Base-by-base conservation (phyloP, 192 early-diverging fungal genomes). In the Endogone sp. region DNA sequence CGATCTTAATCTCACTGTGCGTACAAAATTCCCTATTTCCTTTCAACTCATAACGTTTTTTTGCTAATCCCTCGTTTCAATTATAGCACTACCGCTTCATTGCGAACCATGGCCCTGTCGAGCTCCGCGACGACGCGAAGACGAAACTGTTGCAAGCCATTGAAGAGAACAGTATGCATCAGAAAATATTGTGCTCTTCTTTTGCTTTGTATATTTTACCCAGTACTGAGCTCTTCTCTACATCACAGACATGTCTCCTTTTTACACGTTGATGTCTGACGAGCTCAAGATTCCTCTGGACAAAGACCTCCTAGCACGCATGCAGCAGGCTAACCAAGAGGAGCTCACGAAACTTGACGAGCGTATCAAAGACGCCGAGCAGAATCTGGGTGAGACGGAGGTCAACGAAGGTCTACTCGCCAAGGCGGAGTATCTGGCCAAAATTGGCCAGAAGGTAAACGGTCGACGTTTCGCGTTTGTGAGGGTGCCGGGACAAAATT, bases 361-460 rank as follows among this genome's bases (percentile, higher is more conserved):
- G 55, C 89, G 89, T 65, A 78, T 94, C 16, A 86, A 87, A 69
- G 96, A 96, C 70, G 96, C 98, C 16, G 91, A 94, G 75, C 84
- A 93, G 67, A 97, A 97, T 70, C 77, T 95, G 63, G 98, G 98
- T 55, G 95, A 98, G 66, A 93, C 96, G n/a, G 88, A 97, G 68
- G 86, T 93, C 67, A 88, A 85, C 59, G 93, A 95, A 62, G 86
- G 91, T 27, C 81, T 97, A 71, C 88, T 95, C 63, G 91, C 93
- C 23, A 92, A 94, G 63, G 98, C 98, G 10, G 86, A 93, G 70
- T 95, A 93, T 57, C 84, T 94, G 64, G 89, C 96, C 24, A 88
- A 93, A 71, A 99, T 96, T 75, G 98, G 98, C 27, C 92, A 96
- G 66, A 98, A 93, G 84, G 93, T 94, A 79, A 56, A 22, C 63